phyloP scores from a whole-genome alignment of 2,329 filamentous ascomycete species.

The Ilyonectria sp. region DNA sequence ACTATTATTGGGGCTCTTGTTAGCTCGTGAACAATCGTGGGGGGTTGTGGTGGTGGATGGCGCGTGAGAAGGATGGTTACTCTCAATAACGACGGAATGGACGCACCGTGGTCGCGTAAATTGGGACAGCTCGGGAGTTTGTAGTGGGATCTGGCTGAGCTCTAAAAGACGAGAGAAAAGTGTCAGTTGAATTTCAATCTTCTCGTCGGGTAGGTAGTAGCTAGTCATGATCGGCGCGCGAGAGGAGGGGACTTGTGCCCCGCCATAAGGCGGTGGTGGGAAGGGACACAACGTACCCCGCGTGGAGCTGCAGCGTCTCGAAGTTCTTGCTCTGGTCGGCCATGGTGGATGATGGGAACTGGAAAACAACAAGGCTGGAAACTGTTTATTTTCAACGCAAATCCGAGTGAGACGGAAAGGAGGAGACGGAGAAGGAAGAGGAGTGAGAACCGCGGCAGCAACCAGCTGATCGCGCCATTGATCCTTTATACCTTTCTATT shows the following conservation, averaged over 20 bases:
- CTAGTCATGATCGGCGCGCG: neutral
- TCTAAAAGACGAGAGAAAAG: conserved; percentile 59
- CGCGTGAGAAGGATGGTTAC: conserved; percentile 18
- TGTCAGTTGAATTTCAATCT: conserved; percentile 20
- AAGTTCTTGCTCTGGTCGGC: conserved; percentile 74
- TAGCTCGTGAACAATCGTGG: neutral
- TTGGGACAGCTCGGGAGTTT: conserved; percentile 92
- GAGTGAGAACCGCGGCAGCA: conserved; percentile 1
- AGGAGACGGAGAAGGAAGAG: conserved; percentile 30
- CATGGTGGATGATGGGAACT: conserved; percentile 45
- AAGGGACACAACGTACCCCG: conserved; percentile 72
- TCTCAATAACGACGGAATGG: neutral
- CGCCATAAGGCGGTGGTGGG: conserved; percentile 31
- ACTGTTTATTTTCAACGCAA: neutral
- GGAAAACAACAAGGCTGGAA: neutral
- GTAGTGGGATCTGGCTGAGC: conserved; percentile 86
- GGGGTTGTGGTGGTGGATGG: neutral
- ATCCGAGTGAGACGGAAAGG: conserved; percentile 42
- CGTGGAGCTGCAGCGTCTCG: conserved; percentile 89
- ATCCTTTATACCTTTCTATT: conserved; percentile 44
- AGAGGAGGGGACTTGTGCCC: conserved; percentile 23
- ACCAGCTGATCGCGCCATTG: conserved; percentile 29
- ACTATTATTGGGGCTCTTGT: conserved; percentile 63
- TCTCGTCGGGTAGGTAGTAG: neutral
- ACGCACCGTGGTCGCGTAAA: conserved; percentile 87